These are phyloP conservation scores for Stentor roeselii DNA, from an alignment of 73 alveolate genomes.

Conservation along the genomic window DNA sequence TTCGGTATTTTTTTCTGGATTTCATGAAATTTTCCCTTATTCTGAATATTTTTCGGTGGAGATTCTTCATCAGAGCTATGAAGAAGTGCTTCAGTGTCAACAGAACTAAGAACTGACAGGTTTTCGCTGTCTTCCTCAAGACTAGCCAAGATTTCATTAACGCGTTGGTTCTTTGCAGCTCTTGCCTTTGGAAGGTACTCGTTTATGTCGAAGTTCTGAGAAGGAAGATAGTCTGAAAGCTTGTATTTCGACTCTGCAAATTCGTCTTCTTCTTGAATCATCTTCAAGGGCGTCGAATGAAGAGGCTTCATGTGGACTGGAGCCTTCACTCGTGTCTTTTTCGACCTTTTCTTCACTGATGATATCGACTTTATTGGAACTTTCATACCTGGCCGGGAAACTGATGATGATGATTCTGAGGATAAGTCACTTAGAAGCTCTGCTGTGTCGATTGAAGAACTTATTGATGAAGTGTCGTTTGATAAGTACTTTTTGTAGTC, in stretches of 20 bases:
- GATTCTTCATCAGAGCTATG: conserved; percentile 24
- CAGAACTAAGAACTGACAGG: not conserved
- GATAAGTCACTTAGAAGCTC: not conserved
- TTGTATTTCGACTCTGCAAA: not conserved
- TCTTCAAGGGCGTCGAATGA: conserved; percentile 17
- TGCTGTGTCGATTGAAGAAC: conserved; percentile 17
- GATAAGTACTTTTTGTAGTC: conserved; percentile 19
- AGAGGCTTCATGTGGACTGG: conserved; percentile 22
- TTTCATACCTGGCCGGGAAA: not conserved
- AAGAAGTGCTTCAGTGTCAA: conserved; percentile 26
- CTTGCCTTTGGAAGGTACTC: not conserved
- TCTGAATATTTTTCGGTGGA: too few relatives aligned
- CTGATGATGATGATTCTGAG: not conserved
- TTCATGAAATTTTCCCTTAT: too few relatives aligned
- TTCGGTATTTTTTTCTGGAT: too few relatives aligned
- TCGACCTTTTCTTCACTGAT: not conserved
- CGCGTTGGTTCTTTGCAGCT: not conserved
- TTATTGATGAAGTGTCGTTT: conserved; percentile 17
- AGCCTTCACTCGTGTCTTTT: not conserved
- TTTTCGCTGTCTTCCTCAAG: not conserved
- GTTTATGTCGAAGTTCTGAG: not conserved
- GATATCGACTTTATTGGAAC: not conserved
- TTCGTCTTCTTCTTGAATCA: conserved; percentile 22
- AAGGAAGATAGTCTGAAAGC: not conserved
- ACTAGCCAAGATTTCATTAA: not conserved